A percentile compares a stretch with the other conserved stretches of the same genome.
phyloP scores from a whole-genome alignment of 768 basidiomycete genomes.

The Leccinum longicurvipes region DNA sequence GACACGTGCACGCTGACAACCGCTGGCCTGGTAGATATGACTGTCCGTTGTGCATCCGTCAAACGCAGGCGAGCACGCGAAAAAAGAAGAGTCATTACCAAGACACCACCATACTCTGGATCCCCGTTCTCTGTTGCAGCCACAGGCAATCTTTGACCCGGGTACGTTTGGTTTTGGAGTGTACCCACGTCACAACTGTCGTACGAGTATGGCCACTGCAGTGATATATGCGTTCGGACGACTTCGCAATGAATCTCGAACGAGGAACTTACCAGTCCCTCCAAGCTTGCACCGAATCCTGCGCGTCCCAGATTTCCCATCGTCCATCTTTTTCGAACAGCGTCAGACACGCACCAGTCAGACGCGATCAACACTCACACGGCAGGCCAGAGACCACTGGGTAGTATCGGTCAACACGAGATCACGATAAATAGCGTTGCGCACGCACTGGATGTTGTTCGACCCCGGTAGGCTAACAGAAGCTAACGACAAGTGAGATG shows the following conservation, averaged over 20 bases:
- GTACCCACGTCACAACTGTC: conserved; percentile 75
- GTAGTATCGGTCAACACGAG: conserved; percentile 7
- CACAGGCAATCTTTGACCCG: conserved; percentile 41
- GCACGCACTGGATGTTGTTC: conserved; percentile 34
- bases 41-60: conserved; percentile 2
- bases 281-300: conserved; percentile 54
- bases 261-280: conserved; percentile 54
- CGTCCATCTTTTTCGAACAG: conserved; percentile 38
- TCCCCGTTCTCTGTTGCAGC: conserved; percentile 42
- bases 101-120: conserved; percentile 25
- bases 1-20: conserved; percentile 56
- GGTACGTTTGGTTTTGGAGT: conserved; percentile 66
- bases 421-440: not conserved
- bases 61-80: not conserved
- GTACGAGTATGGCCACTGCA: conserved; percentile 53
- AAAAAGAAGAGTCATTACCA: conserved; percentile 16
- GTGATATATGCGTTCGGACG: not conserved
- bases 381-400: conserved; percentile 48
- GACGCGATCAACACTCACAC: conserved; percentile 27
- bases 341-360: conserved; percentile 5
- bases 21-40: conserved; percentile 57
- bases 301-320: conserved; percentile 53
- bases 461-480: conserved; percentile 41
- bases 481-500: conserved; percentile 22
- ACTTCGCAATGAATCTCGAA: not conserved